These are phyloP conservation scores for Suillus fuscotomentosus DNA, from an alignment of 768 basidiomycete genomes.

Conservation along the genomic window DNA sequence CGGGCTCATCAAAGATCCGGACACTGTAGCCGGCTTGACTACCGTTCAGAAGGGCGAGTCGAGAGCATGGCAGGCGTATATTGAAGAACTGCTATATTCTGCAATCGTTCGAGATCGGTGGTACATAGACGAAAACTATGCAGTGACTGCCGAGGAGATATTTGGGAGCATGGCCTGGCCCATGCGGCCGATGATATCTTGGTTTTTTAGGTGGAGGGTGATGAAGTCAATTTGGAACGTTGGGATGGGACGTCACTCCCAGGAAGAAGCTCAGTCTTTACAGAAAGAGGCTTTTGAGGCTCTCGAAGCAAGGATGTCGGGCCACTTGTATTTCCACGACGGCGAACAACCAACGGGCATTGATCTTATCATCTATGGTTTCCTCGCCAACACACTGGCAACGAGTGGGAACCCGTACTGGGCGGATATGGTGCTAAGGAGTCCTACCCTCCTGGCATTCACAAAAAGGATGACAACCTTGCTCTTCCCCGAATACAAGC, in stretches of 20 bases:
- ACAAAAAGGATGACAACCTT: constrained; percentile 21
- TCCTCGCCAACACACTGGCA: constrained; percentile 29
- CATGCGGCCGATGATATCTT: constrained; percentile 21
- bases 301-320: constrained; percentile 26
- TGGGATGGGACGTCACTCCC: constrained; percentile 32
- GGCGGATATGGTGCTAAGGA: constrained; percentile 19
- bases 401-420: constrained; percentile 26
- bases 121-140: constrained; percentile 27
- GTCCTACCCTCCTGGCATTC: constrained; percentile 18
- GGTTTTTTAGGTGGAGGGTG: constrained; percentile 22
- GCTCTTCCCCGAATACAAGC: constrained; percentile 28
- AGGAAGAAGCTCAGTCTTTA: constrained; percentile 29
- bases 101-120: constrained; percentile 32
- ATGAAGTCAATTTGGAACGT: constrained; percentile 15
- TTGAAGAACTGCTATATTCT: constrained; percentile 30
- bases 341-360: constrained; percentile 25
- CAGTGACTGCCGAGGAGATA: constrained; percentile 10
- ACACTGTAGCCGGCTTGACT: constrained; percentile 25
- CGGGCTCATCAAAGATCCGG: constrained; percentile 25
- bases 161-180: constrained; percentile 17
- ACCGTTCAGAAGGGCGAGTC: constrained; percentile 29
- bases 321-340: constrained; percentile 25
- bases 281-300: constrained; percentile 30
- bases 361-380: constrained; percentile 29
- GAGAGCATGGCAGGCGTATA: constrained; percentile 32